Evolutionary conservation across 202 grass and related monocot species (phyloP).

Genomic region (Bolboschoenoplectus hybrid): DNA sequence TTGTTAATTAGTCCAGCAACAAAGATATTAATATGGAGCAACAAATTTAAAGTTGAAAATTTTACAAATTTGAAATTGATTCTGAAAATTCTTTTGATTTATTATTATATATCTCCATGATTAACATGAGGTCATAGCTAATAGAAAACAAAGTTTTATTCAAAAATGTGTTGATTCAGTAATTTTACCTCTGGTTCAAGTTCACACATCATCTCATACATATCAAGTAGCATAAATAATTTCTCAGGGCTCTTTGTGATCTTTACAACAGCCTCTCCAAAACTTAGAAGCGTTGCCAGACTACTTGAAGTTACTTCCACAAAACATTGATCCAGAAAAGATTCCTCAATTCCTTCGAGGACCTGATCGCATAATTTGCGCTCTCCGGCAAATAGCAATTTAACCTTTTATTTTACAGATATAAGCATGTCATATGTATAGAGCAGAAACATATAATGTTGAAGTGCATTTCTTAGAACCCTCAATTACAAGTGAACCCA

Average conservation of each 20-base stretch:
- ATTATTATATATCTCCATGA: neutral
- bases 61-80: neutral
- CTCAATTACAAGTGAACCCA: neutral
- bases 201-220: constrained; percentile 61
- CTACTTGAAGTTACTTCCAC: constrained; percentile 56
- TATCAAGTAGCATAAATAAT: constrained; percentile 56
- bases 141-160: neutral
- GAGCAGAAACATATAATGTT: constrained; percentile 27
- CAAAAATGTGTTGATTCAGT: neutral
- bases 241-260: constrained; percentile 59
- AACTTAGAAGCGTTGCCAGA: constrained; percentile 57
- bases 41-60: neutral
- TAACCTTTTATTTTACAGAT: constrained; percentile 40
- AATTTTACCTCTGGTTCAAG: constrained; percentile 62
- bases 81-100: neutral
- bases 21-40: neutral
- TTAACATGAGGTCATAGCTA: neutral
- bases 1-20: neutral
- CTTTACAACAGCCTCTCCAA: constrained; percentile 59
- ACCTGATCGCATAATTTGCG: constrained; percentile 59
- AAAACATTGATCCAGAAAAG: constrained; percentile 57
- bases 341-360: constrained; percentile 49
- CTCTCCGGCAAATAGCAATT: constrained; percentile 67
- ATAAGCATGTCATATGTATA: constrained; percentile 33
- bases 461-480: constrained; percentile 5